phyloP scores from a whole-genome alignment of 1,284 basidiomycete species.

The Peniophora sp. region DNA sequence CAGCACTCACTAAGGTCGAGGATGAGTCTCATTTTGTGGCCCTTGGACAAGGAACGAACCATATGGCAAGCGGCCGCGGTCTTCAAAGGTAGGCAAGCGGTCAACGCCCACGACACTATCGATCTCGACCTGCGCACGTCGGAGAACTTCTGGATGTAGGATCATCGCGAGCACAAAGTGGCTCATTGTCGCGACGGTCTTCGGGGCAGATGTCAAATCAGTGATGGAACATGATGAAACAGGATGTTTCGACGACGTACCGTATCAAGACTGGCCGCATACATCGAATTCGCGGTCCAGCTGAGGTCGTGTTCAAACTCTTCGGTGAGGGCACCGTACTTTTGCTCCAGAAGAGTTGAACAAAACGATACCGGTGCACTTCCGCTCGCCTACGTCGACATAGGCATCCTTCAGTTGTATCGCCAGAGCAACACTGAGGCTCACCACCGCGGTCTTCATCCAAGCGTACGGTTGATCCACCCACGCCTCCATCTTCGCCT shows the following conservation, averaged over 20 bases:
- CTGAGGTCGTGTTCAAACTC: constrained; percentile 51
- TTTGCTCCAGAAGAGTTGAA: constrained; percentile 46
- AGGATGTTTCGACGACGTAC: constrained; percentile 28
- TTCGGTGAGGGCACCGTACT: neutral
- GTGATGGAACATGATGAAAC: too few relatives aligned
- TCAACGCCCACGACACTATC: neutral
- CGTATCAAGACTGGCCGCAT: constrained; percentile 51
- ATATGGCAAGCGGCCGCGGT: neutral
- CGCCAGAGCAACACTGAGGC: neutral
- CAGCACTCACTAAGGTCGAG: neutral
- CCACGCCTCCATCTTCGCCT: neutral
- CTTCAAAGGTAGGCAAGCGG: neutral
- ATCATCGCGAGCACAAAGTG: neutral
- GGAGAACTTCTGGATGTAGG: neutral
- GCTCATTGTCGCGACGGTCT: neutral
- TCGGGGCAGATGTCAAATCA: too few relatives aligned
- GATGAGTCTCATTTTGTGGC: too few relatives aligned
- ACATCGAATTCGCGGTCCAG: constrained; percentile 71
- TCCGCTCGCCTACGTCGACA: constrained; percentile 20
- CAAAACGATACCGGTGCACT: constrained; percentile 51
- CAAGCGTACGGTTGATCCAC: constrained; percentile 27
- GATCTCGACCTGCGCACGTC: neutral
- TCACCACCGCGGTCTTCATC: constrained; percentile 48
- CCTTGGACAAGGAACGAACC: too few relatives aligned
- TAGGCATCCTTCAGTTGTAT: constrained; percentile 33